Evolutionary conservation across 306 rosid species (phyloP).

Genomic region (Trifolium repens): DNA sequence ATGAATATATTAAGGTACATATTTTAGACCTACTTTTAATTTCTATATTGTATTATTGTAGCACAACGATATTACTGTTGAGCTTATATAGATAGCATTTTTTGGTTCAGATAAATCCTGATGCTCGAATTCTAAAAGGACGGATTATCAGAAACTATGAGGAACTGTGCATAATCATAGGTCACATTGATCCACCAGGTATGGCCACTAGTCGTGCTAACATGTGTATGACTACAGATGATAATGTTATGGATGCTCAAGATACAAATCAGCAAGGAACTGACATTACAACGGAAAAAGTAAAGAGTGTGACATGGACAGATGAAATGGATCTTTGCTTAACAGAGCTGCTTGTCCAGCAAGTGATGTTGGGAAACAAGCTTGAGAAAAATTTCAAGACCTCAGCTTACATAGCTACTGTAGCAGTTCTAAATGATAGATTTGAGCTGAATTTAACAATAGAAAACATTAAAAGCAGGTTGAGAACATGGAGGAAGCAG

Average conservation of each 20-base stretch:
- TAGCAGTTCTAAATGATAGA: constrained; percentile 54
- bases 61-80: constrained; percentile 21
- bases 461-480: constrained; percentile 55
- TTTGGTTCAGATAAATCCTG: constrained; percentile 52
- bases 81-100: constrained; percentile 21
- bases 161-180: constrained; percentile 55
- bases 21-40: constrained; percentile 17
- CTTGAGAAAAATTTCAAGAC: constrained; percentile 57
- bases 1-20: constrained; percentile 57
- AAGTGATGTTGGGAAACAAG: constrained; percentile 60
- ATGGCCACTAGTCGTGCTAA: constrained; percentile 37
- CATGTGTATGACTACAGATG: constrained; percentile 44
- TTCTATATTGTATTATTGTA: constrained; percentile 13
- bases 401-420: constrained; percentile 53
- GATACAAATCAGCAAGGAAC: constrained; percentile 43
- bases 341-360: constrained; percentile 53
- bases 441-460: constrained; percentile 52
- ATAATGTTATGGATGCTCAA: constrained; percentile 48
- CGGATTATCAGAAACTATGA: constrained; percentile 54
- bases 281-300: constrained; percentile 44
- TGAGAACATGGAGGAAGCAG: constrained; percentile 60
- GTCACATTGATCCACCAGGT: constrained; percentile 52
- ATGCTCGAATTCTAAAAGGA: constrained; percentile 60
- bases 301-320: constrained; percentile 53
- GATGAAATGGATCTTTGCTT: constrained; percentile 63